Conservation (phyloP, 306 rosid genomes). For the Bauhinia variegata region DNA sequence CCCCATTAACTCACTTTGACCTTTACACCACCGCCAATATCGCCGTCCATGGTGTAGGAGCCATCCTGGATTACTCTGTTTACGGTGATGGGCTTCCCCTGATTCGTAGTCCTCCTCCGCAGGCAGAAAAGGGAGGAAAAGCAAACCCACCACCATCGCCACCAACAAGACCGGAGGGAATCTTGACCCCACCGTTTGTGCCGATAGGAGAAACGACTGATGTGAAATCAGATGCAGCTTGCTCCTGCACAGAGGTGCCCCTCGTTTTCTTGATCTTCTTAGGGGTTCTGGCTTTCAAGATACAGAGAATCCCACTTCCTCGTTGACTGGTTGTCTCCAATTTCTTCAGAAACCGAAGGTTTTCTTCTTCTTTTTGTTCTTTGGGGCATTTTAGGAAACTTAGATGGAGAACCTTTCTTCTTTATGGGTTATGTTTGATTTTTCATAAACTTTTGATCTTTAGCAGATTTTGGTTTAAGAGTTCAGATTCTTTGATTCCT, state of each 20-base stretch:
- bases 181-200: neutral
- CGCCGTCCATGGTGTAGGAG: constrained; percentile 55
- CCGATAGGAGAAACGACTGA: constrained; percentile 4
- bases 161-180: neutral
- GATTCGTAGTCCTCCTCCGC: constrained; percentile 17
- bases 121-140: neutral
- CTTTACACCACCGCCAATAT: constrained; percentile 48
- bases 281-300: constrained; percentile 34
- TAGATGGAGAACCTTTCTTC: neutral
- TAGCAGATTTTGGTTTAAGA: neutral
- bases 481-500: neutral
- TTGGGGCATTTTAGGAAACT: neutral
- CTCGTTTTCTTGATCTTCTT: constrained; percentile 38
- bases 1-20: constrained; percentile 52
- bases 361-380: neutral
- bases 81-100: constrained; percentile 35
- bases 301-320: constrained; percentile 25
- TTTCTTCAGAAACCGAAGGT: neutral
- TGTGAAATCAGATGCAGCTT: constrained; percentile 30
- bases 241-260: constrained; percentile 38
- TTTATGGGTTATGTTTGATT: too few relatives aligned
- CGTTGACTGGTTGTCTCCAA: neutral
- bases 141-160: neutral
- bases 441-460: neutral
- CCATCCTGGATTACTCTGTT: constrained; percentile 55